phyloP scores from a whole-genome alignment of 805 yeast genomes.

The Isabelozyma rhagii region DNA sequence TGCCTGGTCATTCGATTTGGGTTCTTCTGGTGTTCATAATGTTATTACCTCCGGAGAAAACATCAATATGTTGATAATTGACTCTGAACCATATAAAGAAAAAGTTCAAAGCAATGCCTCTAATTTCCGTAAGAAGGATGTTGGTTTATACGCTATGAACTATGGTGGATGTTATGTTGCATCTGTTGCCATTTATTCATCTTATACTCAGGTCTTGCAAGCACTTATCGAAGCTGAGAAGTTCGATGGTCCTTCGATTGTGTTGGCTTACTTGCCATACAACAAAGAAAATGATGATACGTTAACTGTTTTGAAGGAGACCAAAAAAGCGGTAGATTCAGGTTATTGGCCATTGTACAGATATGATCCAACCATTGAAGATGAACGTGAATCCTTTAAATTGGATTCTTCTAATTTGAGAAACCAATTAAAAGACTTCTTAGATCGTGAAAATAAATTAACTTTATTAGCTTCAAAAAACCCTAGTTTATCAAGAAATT shows the following conservation, averaged over 20 bases:
- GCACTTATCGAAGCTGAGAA: conserved; percentile 87
- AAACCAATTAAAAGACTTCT: conserved; percentile 70
- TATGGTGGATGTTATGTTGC: conserved; percentile 89
- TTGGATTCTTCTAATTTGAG: conserved; percentile 82
- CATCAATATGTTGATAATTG: conserved; percentile 81
- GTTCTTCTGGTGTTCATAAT: conserved; percentile 87
- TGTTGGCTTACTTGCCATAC: conserved; percentile 86
- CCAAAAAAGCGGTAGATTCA: conserved; percentile 83
- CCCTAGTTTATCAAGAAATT: conserved; percentile 75
- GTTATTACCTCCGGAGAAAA: conserved; percentile 72
- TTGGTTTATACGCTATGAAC: conserved; percentile 93
- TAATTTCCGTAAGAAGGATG: conserved; percentile 74
- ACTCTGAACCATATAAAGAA: conserved; percentile 67
- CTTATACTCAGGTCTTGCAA: conserved; percentile 88
- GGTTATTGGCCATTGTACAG: conserved; percentile 98
- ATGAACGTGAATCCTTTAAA: conserved; percentile 58
- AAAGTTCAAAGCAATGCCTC: conserved; percentile 25
- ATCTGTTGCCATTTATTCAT: conserved; percentile 88
- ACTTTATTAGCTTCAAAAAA: conserved; percentile 66
- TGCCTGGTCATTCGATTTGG: conserved; percentile 92
- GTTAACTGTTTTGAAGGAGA: conserved; percentile 74
- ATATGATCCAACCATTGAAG: conserved; percentile 62
- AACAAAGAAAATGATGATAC: conserved; percentile 62
- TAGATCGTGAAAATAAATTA: conserved; percentile 87
- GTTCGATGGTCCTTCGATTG: conserved; percentile 86